Evolutionary conservation across 2,329 filamentous ascomycete species (phyloP).

Genomic region (Aspergillus pseudoterreus): DNA sequence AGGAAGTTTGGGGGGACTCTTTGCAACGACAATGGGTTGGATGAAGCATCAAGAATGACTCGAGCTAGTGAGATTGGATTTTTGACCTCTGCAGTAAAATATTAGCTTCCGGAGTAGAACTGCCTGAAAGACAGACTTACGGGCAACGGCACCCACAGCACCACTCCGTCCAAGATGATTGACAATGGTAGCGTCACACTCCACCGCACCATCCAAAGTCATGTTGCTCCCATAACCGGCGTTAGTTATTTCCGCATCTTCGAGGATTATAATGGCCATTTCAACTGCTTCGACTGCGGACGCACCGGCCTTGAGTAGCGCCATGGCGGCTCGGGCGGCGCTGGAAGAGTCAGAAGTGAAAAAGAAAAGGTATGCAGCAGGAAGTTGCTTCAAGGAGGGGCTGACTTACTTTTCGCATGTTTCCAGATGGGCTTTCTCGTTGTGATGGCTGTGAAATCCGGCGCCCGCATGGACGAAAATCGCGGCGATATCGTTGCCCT

Average conservation of each 20-base stretch:
- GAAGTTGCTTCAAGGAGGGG: background rate
- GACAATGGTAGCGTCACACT: conserved; percentile 91
- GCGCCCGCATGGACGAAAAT: conserved; percentile 96
- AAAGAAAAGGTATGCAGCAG: background rate
- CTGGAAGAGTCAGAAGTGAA: conserved; percentile 42
- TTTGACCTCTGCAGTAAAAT: conserved; percentile 53
- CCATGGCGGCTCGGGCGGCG: conserved; percentile 81
- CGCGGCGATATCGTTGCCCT: conserved; percentile 56
- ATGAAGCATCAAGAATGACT: conserved; percentile 73
- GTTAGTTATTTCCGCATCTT: conserved; percentile 95
- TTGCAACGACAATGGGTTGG: conserved; percentile 71
- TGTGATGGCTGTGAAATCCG: conserved; percentile 84
- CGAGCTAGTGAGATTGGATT: conserved; percentile 90
- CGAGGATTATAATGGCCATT: conserved; percentile 78
- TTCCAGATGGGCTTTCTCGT: conserved; percentile 77
- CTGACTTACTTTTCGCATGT: conserved; percentile 80
- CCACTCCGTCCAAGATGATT: conserved; percentile 89
- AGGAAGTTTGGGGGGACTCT: conserved; percentile 91
- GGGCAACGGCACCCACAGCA: conserved; percentile 83
- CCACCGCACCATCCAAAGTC: conserved; percentile 82
- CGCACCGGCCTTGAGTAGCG: conserved; percentile 71
- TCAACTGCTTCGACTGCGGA: conserved; percentile 86
- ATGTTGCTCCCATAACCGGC: conserved; percentile 95
- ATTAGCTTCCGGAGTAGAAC: conserved; percentile 1
- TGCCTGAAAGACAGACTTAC: conserved; percentile 51